phyloP scores from a whole-genome alignment of 2,329 filamentous ascomycete species.

The Aspergillus sp. region DNA sequence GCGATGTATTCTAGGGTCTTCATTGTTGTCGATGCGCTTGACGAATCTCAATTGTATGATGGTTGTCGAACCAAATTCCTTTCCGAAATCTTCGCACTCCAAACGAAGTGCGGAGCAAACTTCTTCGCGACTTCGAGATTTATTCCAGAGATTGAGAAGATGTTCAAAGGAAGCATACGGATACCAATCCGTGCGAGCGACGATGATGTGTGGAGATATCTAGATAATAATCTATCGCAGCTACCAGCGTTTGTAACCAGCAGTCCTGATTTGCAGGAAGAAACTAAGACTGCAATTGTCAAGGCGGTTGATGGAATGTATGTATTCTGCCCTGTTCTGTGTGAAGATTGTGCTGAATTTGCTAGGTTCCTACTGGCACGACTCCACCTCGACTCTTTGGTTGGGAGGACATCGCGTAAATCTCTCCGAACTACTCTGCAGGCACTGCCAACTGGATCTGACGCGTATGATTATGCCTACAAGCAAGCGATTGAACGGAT shows the following conservation, averaged over 20 bases:
- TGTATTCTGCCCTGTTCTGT: slow-evolving; percentile 10
- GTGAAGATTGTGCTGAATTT: not conserved
- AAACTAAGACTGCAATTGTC: slow-evolving; percentile 23
- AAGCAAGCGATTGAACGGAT: slow-evolving; percentile 44
- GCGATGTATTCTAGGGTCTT: slow-evolving; percentile 18
- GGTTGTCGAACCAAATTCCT: slow-evolving; percentile 12
- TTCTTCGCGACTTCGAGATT: slow-evolving; percentile 35
- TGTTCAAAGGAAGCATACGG: slow-evolving; percentile 14
- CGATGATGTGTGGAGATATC: slow-evolving; percentile 32
- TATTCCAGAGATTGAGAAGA: slow-evolving; percentile 20
- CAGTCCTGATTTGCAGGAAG: slow-evolving; percentile 16
- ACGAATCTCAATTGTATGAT: slow-evolving; percentile 22
- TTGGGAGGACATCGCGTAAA: slow-evolving; percentile 20
- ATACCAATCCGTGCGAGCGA: slow-evolving; percentile 34
- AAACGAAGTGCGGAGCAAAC: slow-evolving; percentile 15
- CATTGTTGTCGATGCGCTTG: slow-evolving; percentile 33
- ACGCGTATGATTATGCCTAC: slow-evolving; percentile 42
- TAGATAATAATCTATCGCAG: slow-evolving; percentile 22
- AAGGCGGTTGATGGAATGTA: slow-evolving; percentile 34
- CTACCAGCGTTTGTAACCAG: slow-evolving; percentile 15
- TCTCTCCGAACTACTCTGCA: slow-evolving; percentile 32
- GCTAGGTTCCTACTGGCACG: slow-evolving; percentile 28
- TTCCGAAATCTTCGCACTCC: slow-evolving; percentile 20
- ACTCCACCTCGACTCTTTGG: slow-evolving; percentile 22
- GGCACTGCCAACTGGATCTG: slow-evolving; percentile 28